phyloP scores from a whole-genome alignment of 2,329 filamentous ascomycete species.

The Capronia epimyces region DNA sequence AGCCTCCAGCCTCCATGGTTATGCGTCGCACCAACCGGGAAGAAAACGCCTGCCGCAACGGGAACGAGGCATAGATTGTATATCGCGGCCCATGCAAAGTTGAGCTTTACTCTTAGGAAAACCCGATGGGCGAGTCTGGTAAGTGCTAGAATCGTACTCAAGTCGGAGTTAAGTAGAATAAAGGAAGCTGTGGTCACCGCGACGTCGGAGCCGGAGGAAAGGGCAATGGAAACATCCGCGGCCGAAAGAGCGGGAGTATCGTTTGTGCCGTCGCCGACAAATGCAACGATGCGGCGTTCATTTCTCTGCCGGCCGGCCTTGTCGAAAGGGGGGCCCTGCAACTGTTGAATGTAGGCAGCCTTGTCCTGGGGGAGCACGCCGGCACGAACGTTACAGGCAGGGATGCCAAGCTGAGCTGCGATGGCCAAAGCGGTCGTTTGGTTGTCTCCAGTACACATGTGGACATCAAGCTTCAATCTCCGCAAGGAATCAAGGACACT shows the following conservation, averaged over 20 bases:
- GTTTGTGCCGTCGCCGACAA: constrained; percentile 84
- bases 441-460: constrained; percentile 93
- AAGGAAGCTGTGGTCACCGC: constrained; percentile 77
- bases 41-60: constrained; percentile 74
- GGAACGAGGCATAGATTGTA: constrained; percentile 77
- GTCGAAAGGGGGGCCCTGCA: constrained; percentile 44
- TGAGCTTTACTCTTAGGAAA: constrained; percentile 73
- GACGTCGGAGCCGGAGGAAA: constrained; percentile 75
- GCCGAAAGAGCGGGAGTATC: constrained; percentile 74
- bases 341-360: constrained; percentile 39
- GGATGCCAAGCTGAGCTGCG: constrained; percentile 69
- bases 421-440: constrained; percentile 76
- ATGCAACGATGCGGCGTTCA: constrained; percentile 59
- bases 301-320: background rate
- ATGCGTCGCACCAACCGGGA: constrained; percentile 47
- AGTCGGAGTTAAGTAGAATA: constrained; percentile 67
- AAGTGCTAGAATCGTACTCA: constrained; percentile 66
- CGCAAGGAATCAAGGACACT: constrained; percentile 61
- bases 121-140: constrained; percentile 65
- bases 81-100: constrained; percentile 78
- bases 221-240: constrained; percentile 76
- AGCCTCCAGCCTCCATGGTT: constrained; percentile 39
- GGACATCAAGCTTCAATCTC: constrained; percentile 60
- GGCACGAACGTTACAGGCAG: constrained; percentile 68
- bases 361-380: constrained; percentile 83